These are phyloP conservation scores for Triticum urartu DNA, from an alignment of 176 grass and related monocot genomes.

Conservation along the genomic window DNA sequence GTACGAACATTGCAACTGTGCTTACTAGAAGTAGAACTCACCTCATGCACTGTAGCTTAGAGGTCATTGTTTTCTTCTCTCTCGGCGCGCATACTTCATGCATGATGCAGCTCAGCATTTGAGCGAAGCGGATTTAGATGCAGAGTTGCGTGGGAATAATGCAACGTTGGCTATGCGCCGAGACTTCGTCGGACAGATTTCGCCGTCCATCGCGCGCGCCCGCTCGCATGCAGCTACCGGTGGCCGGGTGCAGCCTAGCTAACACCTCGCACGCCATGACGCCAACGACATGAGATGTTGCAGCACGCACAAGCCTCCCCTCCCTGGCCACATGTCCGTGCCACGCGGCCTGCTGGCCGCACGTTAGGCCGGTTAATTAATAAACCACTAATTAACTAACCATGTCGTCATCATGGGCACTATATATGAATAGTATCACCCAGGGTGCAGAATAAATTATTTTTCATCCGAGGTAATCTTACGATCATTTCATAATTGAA, in stretches of 20 bases:
- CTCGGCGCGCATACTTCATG: not conserved
- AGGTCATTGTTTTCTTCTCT: not conserved
- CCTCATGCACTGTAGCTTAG: not conserved
- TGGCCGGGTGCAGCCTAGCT: not conserved
- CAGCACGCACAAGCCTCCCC: not conserved
- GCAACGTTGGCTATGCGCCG: not conserved
- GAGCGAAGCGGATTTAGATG: not conserved
- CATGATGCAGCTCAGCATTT: not conserved
- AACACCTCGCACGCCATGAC: not conserved
- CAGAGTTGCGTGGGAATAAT: conserved; percentile 19
- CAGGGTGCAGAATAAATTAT: too few species aligned
- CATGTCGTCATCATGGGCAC: not conserved
- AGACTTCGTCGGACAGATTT: not conserved
- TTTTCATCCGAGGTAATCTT: too few species aligned
- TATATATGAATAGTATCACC: not conserved
- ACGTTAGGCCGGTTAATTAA: not conserved
- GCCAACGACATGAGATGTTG: not conserved
- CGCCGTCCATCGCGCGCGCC: not conserved
- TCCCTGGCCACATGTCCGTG: not conserved
- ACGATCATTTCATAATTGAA: too few species aligned
- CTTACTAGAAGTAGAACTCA: not conserved
- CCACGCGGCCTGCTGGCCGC: not conserved
- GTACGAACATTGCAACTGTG: not conserved
- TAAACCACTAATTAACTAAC: not conserved
- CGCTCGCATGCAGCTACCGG: not conserved